These are phyloP conservation scores for Ascodesmis nigricans DNA, from an alignment of 495 filamentous ascomycete genomes.

Conservation along the genomic window DNA sequence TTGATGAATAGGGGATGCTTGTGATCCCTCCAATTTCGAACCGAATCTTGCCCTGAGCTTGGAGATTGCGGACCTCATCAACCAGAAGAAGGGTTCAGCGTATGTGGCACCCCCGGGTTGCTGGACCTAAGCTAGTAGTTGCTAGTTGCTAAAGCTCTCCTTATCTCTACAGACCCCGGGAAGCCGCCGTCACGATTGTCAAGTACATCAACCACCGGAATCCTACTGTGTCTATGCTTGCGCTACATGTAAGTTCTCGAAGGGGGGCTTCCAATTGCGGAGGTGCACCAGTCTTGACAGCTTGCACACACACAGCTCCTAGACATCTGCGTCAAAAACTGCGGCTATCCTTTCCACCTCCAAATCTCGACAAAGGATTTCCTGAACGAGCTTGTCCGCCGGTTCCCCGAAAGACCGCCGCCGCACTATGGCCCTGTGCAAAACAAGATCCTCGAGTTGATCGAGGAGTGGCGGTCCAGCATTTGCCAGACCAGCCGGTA, in stretches of 20 bases:
- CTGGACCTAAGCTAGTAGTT: neutral
- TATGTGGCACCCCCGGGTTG: conserved; percentile 24
- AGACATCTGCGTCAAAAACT: conserved; percentile 98
- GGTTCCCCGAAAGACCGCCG: conserved; percentile 86
- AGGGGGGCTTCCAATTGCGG: neutral
- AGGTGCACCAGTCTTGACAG: conserved; percentile 4
- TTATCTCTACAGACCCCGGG: conserved; percentile 41
- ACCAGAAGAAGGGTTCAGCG: conserved; percentile 92
- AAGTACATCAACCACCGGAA: conserved; percentile 90
- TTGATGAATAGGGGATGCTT: conserved; percentile 47
- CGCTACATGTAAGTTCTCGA: conserved; percentile 36
- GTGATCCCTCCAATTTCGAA: conserved; percentile 89
- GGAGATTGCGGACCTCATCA: conserved; percentile 91
- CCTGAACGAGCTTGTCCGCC: conserved; percentile 87
- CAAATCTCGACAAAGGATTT: conserved; percentile 98
- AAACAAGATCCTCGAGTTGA: conserved; percentile 77
- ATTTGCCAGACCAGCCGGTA: conserved; percentile 95
- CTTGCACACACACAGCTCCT: conserved; percentile 38
- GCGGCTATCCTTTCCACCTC: conserved; percentile 95
- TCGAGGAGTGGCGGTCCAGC: conserved; percentile 95
- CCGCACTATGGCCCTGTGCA: conserved; percentile 70
- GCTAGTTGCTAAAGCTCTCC: conserved; percentile 4
- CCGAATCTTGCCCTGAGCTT: conserved; percentile 89
- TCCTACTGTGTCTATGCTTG: conserved; percentile 77
- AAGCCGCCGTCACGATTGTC: conserved; percentile 86